Evolutionary conservation across 2,329 filamentous ascomycete species (phyloP), one percentile per base, ranked within the genome.

Genomic region (Septoria linicola): DNA sequence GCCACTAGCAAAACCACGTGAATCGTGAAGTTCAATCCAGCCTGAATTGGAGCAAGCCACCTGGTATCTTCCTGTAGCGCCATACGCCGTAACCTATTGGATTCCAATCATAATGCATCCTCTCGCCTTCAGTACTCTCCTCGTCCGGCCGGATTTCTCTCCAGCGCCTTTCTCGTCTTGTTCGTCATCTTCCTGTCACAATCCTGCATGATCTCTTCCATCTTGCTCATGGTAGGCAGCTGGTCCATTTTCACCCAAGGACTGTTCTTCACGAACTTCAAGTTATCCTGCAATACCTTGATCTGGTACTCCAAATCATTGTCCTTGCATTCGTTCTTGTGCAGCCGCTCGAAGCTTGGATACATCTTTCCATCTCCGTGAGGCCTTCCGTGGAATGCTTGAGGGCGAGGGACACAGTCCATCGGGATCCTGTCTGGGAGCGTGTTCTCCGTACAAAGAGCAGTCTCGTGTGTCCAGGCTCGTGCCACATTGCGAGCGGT

Each of bases 381-480:
- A 56, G 93, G 88, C 35, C 89, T 86, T 40, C 88, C 83, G 46
- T 69, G 64, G 72, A 99, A 99, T 57, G 95, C 90, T 57, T 88
- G 84, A 51, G 90, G 83, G 77, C 92, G 95, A 0, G 90, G 88
- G 6, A 92, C 83, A 63, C 95, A 84, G 30, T 81, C 73, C 53
- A 68, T 58, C 0, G 93, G 92, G 21, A 97, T 85, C 10, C 82
- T 79, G 14, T 86, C 80, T 67, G 81, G 75, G 57, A 96, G 85
- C 51, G 81, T 80, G 57, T 86, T 78, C 60, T 85, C 84, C 57
- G 95, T 88, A 54, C 89, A 89, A 60, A 97, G 89, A 54, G 88
- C 87, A 10, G 93, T 99, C 73, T 99, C 93, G 72, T 95, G 92
- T 19, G 91, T 89, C 93, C 93, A 99, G 23, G 92, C 90, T 47